A percentile compares a stretch with the other conserved stretches of the same genome.
Conservation (phyloP, 345 rosid genomes). For the Toxicodendron radicans region DNA sequence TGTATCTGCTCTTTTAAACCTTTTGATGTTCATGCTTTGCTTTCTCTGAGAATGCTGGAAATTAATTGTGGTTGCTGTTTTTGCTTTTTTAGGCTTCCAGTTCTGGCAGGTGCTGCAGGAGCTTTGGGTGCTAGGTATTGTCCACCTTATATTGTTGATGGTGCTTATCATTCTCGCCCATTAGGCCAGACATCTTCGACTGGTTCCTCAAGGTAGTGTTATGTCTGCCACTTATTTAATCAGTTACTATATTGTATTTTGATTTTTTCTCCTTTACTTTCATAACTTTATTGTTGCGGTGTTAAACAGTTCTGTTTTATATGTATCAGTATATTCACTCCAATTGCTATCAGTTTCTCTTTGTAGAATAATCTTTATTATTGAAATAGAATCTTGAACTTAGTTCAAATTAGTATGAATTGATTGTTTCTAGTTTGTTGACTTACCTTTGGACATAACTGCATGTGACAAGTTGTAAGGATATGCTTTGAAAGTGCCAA, state of each 20-base stretch:
- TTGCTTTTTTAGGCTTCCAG: conserved; percentile 69
- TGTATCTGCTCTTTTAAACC: neutral
- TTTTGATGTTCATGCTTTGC: neutral
- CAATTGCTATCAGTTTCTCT: neutral
- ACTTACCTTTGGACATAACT: too few species aligned
- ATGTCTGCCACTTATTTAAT: neutral
- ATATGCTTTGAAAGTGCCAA: too few species aligned
- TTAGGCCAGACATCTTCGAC: conserved; percentile 54
- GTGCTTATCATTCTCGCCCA: conserved; percentile 62
- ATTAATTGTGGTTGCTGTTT: conserved; percentile 12
- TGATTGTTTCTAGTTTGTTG: too few species aligned
- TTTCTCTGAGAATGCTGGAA: neutral
- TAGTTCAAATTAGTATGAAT: too few species aligned
- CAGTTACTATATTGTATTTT: neutral
- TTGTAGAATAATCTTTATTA: neutral
- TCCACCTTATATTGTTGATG: conserved; percentile 76
- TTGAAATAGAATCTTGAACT: neutral
- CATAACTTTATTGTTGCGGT: neutral
- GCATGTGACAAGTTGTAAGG: too few species aligned
- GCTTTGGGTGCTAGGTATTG: conserved; percentile 74
- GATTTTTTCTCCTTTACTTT: neutral
- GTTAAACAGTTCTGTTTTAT: neutral
- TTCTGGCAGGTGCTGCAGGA: conserved; percentile 80
- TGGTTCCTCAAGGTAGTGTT: conserved; percentile 55
- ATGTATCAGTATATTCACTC: neutral